Evolutionary conservation across 73 alveolate species (phyloP), one percentile per base, ranked within the genome.

Genomic region (Urostyla sp.): DNA sequence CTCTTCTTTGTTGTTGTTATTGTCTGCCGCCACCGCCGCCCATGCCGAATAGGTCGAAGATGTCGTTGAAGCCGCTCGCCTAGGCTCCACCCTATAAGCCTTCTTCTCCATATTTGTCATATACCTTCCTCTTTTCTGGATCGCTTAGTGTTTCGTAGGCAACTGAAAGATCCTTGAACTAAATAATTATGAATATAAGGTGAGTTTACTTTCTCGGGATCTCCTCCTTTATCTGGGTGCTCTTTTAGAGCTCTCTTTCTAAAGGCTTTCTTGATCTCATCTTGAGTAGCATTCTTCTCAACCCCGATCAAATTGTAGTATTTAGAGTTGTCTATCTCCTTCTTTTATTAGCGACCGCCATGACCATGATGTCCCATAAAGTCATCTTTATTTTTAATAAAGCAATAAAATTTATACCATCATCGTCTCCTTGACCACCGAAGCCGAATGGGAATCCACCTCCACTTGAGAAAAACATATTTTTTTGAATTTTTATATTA

Each of bases 201-300:
- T 2, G n/a, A 7, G 20, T 20, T 21, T 73, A 73, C 86, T 35
- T 75, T 94, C 59, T 91, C 88, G 57, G 94, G 89, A 78, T 82
- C 93, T 35, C 97, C 98, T 13, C 97, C 97, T 77, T 90, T 93
- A 75, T 94, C 98, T 30, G 98, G 98, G 84, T 94, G 98, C 67
- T 89, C 88, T 80, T 92, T 94, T 72, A 87, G 87, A 26, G 96
- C 97, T 50, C 79, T 55, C 44, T 90, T 94, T 58, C 95, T 92
- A 87, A 87, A 94, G 0, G 98, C 94, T 73, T 85, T 91, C 75
- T 85, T 85, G 48, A 94, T 84, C 35, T 94, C 96, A 59, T 82
- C 94, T 63, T 89, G 91, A 32, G 92, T 48, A 11, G 97, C 94
- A 36, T 24, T 76, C 81, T 88, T 92, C 4, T 55, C 75, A 24